Percentiles rank a stretch among this genome's conserved stretches.
phyloP scores from a whole-genome alignment of 192 early-diverging fungal species.

The Linnemannia hyalina region DNA sequence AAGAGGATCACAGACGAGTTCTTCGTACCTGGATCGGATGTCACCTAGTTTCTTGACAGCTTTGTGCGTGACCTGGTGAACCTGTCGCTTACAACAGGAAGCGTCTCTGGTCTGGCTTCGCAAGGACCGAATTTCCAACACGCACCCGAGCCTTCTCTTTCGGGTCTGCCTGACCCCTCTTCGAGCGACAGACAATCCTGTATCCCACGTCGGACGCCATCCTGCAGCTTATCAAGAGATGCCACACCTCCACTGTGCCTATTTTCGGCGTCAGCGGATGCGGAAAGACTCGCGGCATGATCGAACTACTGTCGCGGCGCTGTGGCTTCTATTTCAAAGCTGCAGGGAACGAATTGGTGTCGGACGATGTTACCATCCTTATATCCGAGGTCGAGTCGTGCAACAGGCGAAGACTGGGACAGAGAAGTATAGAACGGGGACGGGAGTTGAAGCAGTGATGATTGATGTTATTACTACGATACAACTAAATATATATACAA shows the following conservation, averaged over 20 bases:
- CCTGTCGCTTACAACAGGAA: background rate
- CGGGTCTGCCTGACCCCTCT: background rate
- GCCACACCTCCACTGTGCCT: background rate
- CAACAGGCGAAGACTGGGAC: no score
- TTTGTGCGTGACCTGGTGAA: conserved; percentile 1
- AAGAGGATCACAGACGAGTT: conserved; percentile 9
- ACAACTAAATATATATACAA: no score
- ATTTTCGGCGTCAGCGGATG: conserved; percentile 7
- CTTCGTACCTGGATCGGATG: background rate
- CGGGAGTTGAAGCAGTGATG: no score
- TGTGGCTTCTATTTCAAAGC: no score
- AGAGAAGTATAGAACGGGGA: no score
- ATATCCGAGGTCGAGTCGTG: no score
- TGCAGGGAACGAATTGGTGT: no score
- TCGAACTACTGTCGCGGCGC: no score
- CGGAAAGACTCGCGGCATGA: no score
- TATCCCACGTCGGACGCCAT: background rate
- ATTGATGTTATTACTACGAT: no score
- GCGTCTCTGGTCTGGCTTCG: background rate
- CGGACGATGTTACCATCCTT: no score
- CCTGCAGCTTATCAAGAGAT: background rate
- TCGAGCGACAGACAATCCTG: no score
- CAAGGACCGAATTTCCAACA: background rate
- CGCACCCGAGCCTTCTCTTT: background rate
- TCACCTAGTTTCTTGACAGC: background rate